phyloP scores from a whole-genome alignment of 2,329 filamentous ascomycete genomes.

The Dothistroma pini region DNA sequence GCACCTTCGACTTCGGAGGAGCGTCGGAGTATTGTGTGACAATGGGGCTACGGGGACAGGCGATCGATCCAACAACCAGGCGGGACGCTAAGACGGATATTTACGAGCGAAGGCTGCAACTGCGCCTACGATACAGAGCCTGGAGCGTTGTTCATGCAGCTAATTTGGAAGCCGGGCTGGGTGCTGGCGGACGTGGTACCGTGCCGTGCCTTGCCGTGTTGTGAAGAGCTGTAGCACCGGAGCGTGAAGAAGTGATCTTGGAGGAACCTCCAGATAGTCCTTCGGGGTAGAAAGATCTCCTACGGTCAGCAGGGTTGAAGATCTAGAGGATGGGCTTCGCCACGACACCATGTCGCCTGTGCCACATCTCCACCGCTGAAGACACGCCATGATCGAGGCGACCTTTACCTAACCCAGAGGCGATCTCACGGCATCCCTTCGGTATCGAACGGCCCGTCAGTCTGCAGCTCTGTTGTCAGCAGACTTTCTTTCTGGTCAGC shows the following conservation, averaged over 20 bases:
- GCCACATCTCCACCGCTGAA: not conserved
- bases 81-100: not conserved
- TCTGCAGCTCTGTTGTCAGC: conserved; percentile 2
- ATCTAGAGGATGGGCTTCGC: not conserved
- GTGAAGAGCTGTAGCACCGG: not conserved
- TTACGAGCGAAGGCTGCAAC: not conserved
- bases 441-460: not conserved
- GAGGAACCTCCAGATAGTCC: not conserved
- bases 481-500: not conserved
- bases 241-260: not conserved
- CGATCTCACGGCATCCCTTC: conserved; percentile 1
- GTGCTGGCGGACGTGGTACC: not conserved
- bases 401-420: not conserved
- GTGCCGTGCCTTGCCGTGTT: not conserved
- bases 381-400: conserved; percentile 1
- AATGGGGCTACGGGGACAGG: not conserved
- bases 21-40: not conserved
- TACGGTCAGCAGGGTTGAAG: not conserved
- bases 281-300: too few relatives aligned
- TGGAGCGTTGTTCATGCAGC: not conserved
- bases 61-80: not conserved
- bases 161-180: not conserved
- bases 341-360: not conserved
- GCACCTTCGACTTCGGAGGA: not conserved
- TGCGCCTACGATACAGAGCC: not conserved